Conservation (phyloP, 345 rosid species). For the Syzygium grande region DNA sequence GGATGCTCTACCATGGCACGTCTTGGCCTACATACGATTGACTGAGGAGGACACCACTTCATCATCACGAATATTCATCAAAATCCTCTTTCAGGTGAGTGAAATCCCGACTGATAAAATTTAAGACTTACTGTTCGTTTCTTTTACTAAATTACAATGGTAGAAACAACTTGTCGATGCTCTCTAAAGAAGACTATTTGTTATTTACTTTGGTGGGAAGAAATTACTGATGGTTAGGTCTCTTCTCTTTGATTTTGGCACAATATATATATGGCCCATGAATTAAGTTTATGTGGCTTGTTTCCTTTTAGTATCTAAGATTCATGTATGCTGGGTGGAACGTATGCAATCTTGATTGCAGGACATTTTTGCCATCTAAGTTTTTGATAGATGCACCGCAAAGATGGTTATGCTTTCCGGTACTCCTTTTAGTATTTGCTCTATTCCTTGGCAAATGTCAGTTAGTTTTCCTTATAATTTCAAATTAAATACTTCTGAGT, state of each 20-base stretch:
- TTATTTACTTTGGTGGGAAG: not conserved
- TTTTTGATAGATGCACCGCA: not conserved
- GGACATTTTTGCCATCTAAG: not conserved
- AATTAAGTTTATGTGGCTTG: not conserved
- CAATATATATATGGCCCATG: not conserved
- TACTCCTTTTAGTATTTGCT: not conserved
- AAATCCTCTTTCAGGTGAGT: constrained; percentile 86
- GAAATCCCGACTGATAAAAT: not conserved
- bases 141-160: not conserved
- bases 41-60: constrained; percentile 94
- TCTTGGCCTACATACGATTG: constrained; percentile 61
- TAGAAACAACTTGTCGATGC: not conserved
- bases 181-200: not conserved
- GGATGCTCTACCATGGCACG: constrained; percentile 91
- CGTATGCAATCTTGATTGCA: not conserved
- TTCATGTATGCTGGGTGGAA: not conserved
- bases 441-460: not conserved
- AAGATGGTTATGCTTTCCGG: not conserved
- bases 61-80: constrained; percentile 82
- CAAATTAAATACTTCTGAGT: not conserved
- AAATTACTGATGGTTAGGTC: not conserved
- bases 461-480: not conserved
- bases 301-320: not conserved
- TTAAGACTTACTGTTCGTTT: not conserved
- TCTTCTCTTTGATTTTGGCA: not conserved